Conservation (phyloP, 108 stramenopile genomes). For the Epithemia pelagica region DNA sequence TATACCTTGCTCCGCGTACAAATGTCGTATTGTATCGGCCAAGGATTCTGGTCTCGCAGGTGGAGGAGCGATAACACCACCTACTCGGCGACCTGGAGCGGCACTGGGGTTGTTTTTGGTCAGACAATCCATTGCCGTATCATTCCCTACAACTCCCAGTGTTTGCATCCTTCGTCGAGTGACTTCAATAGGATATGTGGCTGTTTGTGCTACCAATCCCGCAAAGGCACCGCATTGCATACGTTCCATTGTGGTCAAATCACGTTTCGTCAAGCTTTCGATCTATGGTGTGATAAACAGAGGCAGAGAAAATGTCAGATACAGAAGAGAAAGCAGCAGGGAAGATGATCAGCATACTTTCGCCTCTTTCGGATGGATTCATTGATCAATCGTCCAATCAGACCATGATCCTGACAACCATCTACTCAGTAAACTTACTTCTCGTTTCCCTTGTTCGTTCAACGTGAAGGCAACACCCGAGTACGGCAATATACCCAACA, state of each 20-base stretch:
- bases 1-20: slow-evolving; percentile 82
- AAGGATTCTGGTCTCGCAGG: slow-evolving; percentile 21
- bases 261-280: slow-evolving; percentile 49
- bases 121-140: slow-evolving; percentile 59
- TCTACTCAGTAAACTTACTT: slow-evolving; percentile 42
- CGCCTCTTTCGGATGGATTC: too few species aligned
- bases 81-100: too few species aligned
- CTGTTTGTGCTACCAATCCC: slow-evolving; percentile 84
- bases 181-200: slow-evolving; percentile 93
- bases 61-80: not conserved
- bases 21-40: slow-evolving; percentile 47
- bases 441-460: slow-evolving; percentile 87
- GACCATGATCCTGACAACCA: too few species aligned
- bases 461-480: slow-evolving; percentile 90
- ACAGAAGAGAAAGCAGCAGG: too few species aligned
- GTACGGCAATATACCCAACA: slow-evolving; percentile 94
- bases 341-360: too few species aligned
- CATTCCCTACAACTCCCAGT: slow-evolving; percentile 72
- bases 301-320: slow-evolving; percentile 1
- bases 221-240: slow-evolving; percentile 86
- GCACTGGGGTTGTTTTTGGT: slow-evolving; percentile 1
- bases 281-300: slow-evolving; percentile 22
- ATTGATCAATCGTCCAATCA: too few species aligned
- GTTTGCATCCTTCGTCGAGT: slow-evolving; percentile 96
- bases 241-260: slow-evolving; percentile 78